Evolutionary conservation across 495 filamentous ascomycete genomes (phyloP), one percentile per base, ranked within the genome.

Genomic region (Neurospora tetrasperma): DNA sequence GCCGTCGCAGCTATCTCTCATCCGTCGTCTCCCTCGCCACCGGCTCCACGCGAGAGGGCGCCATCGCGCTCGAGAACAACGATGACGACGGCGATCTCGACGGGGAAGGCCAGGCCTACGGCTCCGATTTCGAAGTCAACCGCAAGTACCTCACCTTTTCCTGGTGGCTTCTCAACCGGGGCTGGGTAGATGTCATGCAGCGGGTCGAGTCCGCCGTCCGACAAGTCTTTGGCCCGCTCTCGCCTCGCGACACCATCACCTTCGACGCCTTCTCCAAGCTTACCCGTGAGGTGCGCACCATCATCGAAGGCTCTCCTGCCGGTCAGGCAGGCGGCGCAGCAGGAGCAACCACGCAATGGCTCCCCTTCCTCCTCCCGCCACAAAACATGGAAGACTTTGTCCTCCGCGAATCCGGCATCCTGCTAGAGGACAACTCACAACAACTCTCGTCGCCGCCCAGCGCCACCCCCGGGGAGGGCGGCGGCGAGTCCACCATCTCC

Each of bases 151-250:
- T 99, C 43, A 94, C 93, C 70, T 97, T 98, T 81, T 95, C 92
- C 78, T 99, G 96, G 96, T 98, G 96, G 96, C 84, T 99, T 31
- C 86, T 99, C 54, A 93, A 98, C 82, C 89, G 90, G 44, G 96
- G 96, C 72, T 97, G 93, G 90, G 90, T 89, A 73, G 86, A 91
- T 66, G 83, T 98, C 71, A 90, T 92, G 89, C 84, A 88, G 71
- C 90, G 90, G 71, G 93, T 99, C 46, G 90, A 92, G 76, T 79
- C 81, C 3, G 92, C 93, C 2, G 96, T 98, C 27, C 90, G 90
- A 75, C 91, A 97, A 71, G 90, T 93, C 38, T 98, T 97, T 80
- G 93, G 93, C 1, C 83, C 90, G 70, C 83, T 97, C 44, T 94
- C 92, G 76, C 93, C 93, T n/a, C 88, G 94, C 41, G 95, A 97